phyloP scores from a whole-genome alignment of 805 yeast genomes.

The Saccharomycopsis lassenensis region DNA sequence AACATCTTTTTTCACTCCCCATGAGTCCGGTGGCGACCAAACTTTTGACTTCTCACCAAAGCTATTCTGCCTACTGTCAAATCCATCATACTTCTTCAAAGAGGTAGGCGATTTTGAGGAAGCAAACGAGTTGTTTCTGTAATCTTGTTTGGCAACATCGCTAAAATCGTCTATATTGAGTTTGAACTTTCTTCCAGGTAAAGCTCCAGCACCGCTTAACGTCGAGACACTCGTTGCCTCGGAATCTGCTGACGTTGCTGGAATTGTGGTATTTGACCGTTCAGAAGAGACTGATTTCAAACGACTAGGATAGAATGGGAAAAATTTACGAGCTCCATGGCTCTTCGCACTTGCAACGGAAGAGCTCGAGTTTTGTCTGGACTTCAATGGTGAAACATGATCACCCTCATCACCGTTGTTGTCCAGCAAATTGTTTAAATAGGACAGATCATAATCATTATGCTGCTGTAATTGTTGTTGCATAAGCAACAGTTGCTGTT shows the following conservation, averaged over 20 bases:
- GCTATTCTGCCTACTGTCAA: too few species aligned
- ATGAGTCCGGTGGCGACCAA: slow-evolving; percentile 39
- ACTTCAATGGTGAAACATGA: slow-evolving; percentile 3
- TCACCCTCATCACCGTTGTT: neutral
- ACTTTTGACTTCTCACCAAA: too few species aligned
- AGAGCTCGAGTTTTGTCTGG: slow-evolving; percentile 13
- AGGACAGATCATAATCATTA: too few species aligned
- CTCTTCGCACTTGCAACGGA: slow-evolving; percentile 7
- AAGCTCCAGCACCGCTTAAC: too few species aligned
- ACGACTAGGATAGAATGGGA: slow-evolving; percentile 11
- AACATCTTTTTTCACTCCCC: slow-evolving; percentile 33
- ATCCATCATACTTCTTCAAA: too few species aligned
- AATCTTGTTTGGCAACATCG: slow-evolving; percentile 12
- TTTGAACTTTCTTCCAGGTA: too few species aligned
- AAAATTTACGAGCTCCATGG: slow-evolving; percentile 7
- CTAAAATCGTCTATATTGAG: slow-evolving; percentile 7
- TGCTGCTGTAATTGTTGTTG: neutral
- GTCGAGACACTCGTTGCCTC: neutral
- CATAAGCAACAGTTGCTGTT: neutral
- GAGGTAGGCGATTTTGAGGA: slow-evolving; percentile 1
- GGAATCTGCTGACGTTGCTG: neutral
- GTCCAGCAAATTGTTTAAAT: too few species aligned
- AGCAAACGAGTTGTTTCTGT: slow-evolving; percentile 1
- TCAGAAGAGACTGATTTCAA: slow-evolving; percentile 14
- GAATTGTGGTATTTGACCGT: slow-evolving; percentile 5